phyloP scores from a whole-genome alignment of 768 basidiomycete genomes.

The Favolaschia claudopus region DNA sequence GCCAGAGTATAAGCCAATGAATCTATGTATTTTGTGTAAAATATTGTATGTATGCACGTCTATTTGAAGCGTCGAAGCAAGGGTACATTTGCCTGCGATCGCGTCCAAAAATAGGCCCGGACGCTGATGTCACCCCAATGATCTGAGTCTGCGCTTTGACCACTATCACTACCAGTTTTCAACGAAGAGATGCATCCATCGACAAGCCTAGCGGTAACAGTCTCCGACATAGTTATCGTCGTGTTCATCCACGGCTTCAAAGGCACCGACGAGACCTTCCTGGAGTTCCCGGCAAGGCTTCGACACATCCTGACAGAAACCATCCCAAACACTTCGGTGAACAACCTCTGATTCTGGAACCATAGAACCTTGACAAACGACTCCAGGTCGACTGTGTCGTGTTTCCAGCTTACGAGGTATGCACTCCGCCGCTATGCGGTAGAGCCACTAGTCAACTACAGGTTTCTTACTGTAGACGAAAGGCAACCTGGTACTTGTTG shows the following conservation, averaged over 20 bases:
- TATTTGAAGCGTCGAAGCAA: too few species aligned
- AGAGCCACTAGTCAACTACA: neutral
- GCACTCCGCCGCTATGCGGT: conserved; percentile 10
- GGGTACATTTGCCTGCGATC: too few species aligned
- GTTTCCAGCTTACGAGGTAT: conserved; percentile 90
- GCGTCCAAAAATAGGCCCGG: too few species aligned
- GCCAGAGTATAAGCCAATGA: conserved; percentile 49
- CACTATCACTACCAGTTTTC: neutral
- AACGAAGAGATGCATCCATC: too few species aligned
- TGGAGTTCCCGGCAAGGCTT: conserved; percentile 79
- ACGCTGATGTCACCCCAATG: too few species aligned
- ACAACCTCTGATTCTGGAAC: neutral
- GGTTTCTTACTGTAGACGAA: conserved; percentile 66
- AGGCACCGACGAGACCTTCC: conserved; percentile 69
- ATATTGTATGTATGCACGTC: too few species aligned
- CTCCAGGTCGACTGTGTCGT: conserved; percentile 74
- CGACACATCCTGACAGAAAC: conserved; percentile 79
- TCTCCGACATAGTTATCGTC: conserved; percentile 63
- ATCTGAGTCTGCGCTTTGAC: conserved; percentile 14
- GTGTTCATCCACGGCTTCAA: conserved; percentile 82
- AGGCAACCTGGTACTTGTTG: conserved; percentile 74
- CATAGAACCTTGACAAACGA: neutral
- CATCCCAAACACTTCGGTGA: conserved; percentile 44
- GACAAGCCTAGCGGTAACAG: conserved; percentile 20
- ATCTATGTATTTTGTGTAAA: neutral